Evolutionary conservation across 2,329 filamentous ascomycete species (phyloP).

Genomic region (Shiraia sp.): DNA sequence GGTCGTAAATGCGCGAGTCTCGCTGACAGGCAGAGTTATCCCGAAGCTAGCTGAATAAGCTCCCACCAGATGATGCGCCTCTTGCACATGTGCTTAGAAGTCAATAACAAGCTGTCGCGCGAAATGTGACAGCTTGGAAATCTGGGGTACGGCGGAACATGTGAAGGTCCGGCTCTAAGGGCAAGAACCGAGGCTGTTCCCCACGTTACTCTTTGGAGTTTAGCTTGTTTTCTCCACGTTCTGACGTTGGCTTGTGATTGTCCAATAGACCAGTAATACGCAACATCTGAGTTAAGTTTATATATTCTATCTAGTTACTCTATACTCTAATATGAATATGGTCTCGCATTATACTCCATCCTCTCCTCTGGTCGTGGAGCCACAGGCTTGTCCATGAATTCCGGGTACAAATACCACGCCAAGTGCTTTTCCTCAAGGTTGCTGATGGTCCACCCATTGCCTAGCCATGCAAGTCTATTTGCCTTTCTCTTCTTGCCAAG

Average conservation of each 20-base stretch:
- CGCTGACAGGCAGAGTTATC: no score
- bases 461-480: conserved; percentile 39
- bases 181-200: conserved; percentile 3
- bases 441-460: conserved; percentile 36
- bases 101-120: no score
- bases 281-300: no score
- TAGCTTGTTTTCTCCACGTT: background rate
- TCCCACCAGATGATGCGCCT: no score
- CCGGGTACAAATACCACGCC: conserved; percentile 48
- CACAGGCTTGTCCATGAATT: conserved; percentile 44
- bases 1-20: conserved; percentile 10
- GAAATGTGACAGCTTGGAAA: no score
- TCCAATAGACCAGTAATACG: no score
- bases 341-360: conserved; percentile 35
- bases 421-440: conserved; percentile 40
- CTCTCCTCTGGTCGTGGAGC: conserved; percentile 46
- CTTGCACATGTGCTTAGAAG: no score
- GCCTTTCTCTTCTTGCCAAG: conserved; percentile 17
- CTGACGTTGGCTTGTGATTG: conserved; percentile 6
- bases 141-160: background rate
- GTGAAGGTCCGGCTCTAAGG: conserved; percentile 2
- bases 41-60: no score
- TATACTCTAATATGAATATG: conserved; percentile 41
- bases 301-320: background rate
- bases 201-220: background rate